Evolutionary conservation across 2,329 filamentous ascomycete species (phyloP).

Genomic region (Monilinia fructicola): DNA sequence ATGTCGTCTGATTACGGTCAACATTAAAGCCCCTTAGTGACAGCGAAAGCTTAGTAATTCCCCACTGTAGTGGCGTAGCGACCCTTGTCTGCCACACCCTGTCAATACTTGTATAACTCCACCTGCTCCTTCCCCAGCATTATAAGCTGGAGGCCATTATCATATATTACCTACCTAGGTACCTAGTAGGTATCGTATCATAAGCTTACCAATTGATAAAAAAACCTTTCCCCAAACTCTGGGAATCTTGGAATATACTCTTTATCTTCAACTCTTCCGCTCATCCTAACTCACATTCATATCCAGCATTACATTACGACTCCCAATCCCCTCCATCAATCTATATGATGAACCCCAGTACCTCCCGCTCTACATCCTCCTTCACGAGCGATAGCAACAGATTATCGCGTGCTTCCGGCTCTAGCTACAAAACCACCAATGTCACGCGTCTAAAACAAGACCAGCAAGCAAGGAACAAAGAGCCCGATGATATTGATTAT

Average conservation of each 20-base stretch:
- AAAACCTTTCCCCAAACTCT: neutral
- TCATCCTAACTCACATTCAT: neutral
- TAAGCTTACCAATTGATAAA: neutral
- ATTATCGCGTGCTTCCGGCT: neutral
- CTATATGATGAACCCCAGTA: neutral
- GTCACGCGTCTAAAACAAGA: conserved; percentile 57
- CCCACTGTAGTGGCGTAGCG: neutral
- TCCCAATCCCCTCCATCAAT: neutral
- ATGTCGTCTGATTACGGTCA: conserved; percentile 19
- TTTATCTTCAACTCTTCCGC: neutral
- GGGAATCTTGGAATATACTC: neutral
- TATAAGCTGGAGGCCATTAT: no score
- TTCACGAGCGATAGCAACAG: conserved; percentile 17
- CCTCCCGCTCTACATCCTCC: conserved; percentile 18
- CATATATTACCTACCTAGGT: no score
- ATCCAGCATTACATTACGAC: neutral
- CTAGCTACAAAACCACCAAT: conserved; percentile 1
- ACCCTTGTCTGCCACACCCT: neutral
- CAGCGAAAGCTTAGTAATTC: conserved; percentile 7
- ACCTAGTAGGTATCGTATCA: no score
- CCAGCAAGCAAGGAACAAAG: conserved; percentile 58
- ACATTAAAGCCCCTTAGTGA: conserved; percentile 1
- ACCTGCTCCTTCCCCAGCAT: neutral
- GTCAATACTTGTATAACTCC: conserved; percentile 2
- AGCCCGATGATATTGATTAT: conserved; percentile 49